phyloP scores from a whole-genome alignment of 495 filamentous ascomycete species.

The Pyrenula aspistea region DNA sequence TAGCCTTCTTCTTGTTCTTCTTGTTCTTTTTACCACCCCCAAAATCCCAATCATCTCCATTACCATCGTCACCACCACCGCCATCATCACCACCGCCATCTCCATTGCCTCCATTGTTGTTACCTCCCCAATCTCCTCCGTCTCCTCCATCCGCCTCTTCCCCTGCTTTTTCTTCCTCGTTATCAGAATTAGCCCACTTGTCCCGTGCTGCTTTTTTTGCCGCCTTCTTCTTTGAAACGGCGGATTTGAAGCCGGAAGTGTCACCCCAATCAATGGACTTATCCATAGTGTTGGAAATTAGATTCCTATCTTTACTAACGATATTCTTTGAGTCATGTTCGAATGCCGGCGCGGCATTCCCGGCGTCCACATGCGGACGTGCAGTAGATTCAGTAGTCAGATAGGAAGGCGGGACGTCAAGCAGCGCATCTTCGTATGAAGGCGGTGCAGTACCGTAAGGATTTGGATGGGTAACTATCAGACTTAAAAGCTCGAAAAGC shows the following conservation, averaged over 20 bases:
- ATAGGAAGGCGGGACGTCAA: neutral
- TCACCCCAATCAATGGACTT: neutral
- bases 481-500: neutral
- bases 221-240: slow-evolving; percentile 17
- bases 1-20: slow-evolving; percentile 23
- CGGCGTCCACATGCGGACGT: neutral
- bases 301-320: neutral
- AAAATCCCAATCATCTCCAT: slow-evolving; percentile 24
- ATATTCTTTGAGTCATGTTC: neutral
- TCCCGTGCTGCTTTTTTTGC: slow-evolving; percentile 19
- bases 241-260: neutral
- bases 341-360: neutral
- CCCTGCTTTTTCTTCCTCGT: slow-evolving; percentile 14
- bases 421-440: neutral
- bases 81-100: slow-evolving; percentile 14
- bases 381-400: neutral
- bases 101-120: slow-evolving; percentile 20
- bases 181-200: slow-evolving; percentile 15
- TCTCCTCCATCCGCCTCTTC: slow-evolving; percentile 21
- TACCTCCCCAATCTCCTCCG: slow-evolving; percentile 23
- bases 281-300: neutral
- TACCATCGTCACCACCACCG: slow-evolving; percentile 15
- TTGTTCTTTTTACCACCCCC: slow-evolving; percentile 31
- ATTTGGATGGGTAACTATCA: neutral
- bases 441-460: neutral